Percentiles rank a stretch among this genome's conserved stretches.
phyloP scores from a whole-genome alignment of 208 protist species.

The Trypanosoma brucei region DNA sequence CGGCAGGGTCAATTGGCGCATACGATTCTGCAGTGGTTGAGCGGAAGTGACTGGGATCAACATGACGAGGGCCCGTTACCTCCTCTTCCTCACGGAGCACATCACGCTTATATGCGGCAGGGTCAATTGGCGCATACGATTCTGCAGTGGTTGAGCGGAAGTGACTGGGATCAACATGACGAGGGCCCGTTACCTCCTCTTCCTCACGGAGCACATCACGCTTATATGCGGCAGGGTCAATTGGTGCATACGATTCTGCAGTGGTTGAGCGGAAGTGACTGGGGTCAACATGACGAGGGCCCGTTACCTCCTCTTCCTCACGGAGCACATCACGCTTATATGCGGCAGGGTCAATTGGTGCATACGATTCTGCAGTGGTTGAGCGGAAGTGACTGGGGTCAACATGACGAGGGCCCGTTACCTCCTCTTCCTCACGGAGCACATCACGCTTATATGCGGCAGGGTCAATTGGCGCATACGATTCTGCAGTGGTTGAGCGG shows the following conservation, averaged over 20 bases:
- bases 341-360: conserved; percentile 14
- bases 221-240: neutral
- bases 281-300: conserved; percentile 8
- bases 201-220: neutral
- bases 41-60: too few species aligned
- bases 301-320: neutral
- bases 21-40: too few species aligned
- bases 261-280: conserved; percentile 19
- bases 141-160: neutral
- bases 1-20: too few species aligned
- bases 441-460: conserved; percentile 27
- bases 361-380: conserved; percentile 1
- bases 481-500: neutral
- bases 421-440: neutral
- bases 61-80: too few species aligned
- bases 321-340: neutral
- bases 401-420: neutral
- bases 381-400: conserved; percentile 32
- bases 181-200: too few species aligned
- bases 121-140: too few species aligned
- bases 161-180: too few species aligned
- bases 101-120: too few species aligned
- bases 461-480: conserved; percentile 6
- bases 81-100: too few species aligned
- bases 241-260: conserved; percentile 4